Conservation (phyloP, 2,329 filamentous ascomycete species). For the Curvularia verruculosa region DNA sequence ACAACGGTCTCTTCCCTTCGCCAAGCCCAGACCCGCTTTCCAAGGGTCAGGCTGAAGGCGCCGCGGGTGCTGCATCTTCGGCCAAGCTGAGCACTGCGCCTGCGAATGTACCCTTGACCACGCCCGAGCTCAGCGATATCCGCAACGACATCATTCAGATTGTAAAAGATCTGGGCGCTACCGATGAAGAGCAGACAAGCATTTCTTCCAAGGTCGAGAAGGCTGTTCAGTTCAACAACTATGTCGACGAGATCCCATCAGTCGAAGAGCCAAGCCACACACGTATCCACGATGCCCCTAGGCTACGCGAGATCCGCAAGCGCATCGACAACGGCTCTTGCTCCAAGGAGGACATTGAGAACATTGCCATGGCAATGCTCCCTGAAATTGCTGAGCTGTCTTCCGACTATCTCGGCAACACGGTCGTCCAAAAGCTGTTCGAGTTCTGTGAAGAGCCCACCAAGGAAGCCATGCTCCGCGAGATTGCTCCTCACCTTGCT, state of each 20-base stretch:
- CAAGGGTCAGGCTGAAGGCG: conserved; percentile 55
- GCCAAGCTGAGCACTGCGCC: conserved; percentile 45
- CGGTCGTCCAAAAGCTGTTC: conserved; percentile 98
- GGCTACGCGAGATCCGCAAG: conserved; percentile 94
- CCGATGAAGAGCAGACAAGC: conserved; percentile 74
- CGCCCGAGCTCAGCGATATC: conserved; percentile 77
- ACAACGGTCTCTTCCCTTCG: conserved; percentile 85
- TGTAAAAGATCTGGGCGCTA: conserved; percentile 85
- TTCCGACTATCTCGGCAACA: conserved; percentile 97
- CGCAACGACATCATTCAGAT: conserved; percentile 84
- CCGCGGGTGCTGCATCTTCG: conserved; percentile 45
- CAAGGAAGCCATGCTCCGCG: conserved; percentile 86
- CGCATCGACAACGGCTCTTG: conserved; percentile 94
- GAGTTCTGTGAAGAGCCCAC: conserved; percentile 91
- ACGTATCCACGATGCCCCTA: conserved; percentile 89
- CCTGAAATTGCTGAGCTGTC: conserved; percentile 94
- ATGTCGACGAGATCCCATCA: conserved; percentile 83
- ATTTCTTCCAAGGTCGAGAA: conserved; percentile 77
- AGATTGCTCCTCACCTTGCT: conserved; percentile 89
- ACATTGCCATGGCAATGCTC: conserved; percentile 90
- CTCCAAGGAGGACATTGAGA: conserved; percentile 85
- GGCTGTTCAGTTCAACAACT: conserved; percentile 75
- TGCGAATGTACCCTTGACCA: conserved; percentile 63
- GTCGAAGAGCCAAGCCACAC: conserved; percentile 87
- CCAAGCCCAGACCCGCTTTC: conserved; percentile 87